Evolutionary conservation across 192 early-diverging fungal species (phyloP).

Genomic region (Rhizophagus sp.): DNA sequence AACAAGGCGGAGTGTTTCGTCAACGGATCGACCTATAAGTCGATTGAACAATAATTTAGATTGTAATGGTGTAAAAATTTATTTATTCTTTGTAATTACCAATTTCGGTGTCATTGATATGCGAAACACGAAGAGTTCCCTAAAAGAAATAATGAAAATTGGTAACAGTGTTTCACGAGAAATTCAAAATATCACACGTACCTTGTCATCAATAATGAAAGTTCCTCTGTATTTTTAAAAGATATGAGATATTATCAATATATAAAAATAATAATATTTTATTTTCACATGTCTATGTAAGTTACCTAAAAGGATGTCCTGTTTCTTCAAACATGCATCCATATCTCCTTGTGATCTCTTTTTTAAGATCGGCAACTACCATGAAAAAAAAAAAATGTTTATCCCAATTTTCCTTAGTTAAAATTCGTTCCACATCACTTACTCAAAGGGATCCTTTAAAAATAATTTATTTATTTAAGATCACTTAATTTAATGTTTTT

Average conservation of each 20-base stretch:
- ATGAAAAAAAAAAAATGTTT: background rate
- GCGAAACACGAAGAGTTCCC: constrained; percentile 7
- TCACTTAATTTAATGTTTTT: no score
- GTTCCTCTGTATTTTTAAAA: constrained; percentile 50
- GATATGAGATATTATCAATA: background rate
- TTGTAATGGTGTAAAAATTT: background rate
- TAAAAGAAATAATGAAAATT: constrained; percentile 31
- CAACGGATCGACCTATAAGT: constrained; percentile 73
- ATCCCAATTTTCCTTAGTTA: background rate
- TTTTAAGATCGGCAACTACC: constrained; percentile 50
- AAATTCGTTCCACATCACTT: background rate
- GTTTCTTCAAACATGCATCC: constrained; percentile 75
- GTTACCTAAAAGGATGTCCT: constrained; percentile 61
- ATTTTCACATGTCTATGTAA: background rate
- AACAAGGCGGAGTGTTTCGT: constrained; percentile 81
- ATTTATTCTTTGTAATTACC: constrained; percentile 2
- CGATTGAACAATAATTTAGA: background rate
- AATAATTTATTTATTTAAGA: background rate
- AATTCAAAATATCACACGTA: background rate
- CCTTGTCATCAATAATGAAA: constrained; percentile 85
- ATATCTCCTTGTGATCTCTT: constrained; percentile 78
- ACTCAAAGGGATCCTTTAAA: constrained; percentile 23
- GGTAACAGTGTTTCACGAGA: background rate
- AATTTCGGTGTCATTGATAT: constrained; percentile 24
- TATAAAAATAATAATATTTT: background rate